Conservation (phyloP, 192 early-diverging fungal species). For the Pilobolus umbonatus region DNA sequence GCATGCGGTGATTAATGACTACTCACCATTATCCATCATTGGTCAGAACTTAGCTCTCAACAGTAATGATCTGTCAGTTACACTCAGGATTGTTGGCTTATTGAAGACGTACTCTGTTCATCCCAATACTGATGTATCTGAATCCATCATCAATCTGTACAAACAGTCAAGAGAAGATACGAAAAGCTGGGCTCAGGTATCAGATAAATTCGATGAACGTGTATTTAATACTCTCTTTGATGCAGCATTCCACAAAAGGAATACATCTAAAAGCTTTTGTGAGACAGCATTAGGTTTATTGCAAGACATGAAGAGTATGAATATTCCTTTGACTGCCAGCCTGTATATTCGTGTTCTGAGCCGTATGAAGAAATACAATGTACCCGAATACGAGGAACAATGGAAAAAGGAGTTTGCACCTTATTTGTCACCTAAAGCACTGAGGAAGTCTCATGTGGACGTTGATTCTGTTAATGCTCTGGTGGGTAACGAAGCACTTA, state of each 20-base stretch:
- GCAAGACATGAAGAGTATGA: constrained; percentile 20
- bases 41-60: constrained; percentile 2
- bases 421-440: neutral
- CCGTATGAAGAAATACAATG: constrained; percentile 16
- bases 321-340: neutral
- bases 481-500: neutral
- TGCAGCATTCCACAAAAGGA: constrained; percentile 7
- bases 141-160: constrained; percentile 4
- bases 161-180: neutral
- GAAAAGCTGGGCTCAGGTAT: neutral
- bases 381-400: neutral
- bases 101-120: constrained; percentile 7
- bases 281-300: constrained; percentile 13
- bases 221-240: constrained; percentile 20
- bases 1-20: neutral
- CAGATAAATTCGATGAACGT: neutral
- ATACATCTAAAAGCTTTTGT: neutral
- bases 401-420: constrained; percentile 22
- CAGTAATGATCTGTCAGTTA: neutral
- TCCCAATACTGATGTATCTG: neutral
- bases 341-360: constrained; percentile 15
- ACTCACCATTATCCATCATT: neutral
- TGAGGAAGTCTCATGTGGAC: neutral
- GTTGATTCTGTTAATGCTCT: neutral
- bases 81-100: constrained; percentile 15